Percentiles rank a stretch among this genome's conserved stretches.
These are phyloP conservation scores for Heliamphora pulchella DNA, from an alignment of 179 eudicot species.

Conservation along the genomic window DNA sequence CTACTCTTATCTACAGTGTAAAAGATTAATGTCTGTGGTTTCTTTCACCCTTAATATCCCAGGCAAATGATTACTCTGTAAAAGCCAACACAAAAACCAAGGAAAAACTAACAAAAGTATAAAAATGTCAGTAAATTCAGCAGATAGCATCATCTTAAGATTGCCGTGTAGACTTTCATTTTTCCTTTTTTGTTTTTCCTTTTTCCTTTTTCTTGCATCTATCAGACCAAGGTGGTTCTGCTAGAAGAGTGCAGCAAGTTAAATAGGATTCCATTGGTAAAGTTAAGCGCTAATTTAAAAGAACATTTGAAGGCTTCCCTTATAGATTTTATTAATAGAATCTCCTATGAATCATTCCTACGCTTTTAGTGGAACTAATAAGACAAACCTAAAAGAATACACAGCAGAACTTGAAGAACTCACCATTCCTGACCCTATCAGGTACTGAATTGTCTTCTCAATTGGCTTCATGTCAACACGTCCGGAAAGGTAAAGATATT, in stretches of 20 bases:
- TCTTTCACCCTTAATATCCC: too few relatives aligned
- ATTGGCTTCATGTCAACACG: slow-evolving; percentile 69
- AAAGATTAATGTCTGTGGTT: too few relatives aligned
- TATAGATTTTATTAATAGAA: not conserved
- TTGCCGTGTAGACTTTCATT: too few relatives aligned
- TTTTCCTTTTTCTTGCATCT: too few relatives aligned
- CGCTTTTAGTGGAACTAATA: not conserved
- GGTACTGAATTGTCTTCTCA: slow-evolving; percentile 72
- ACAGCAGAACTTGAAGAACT: slow-evolving; percentile 15
- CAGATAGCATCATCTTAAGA: too few relatives aligned
- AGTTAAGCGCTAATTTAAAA: not conserved
- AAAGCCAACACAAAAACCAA: too few relatives aligned
- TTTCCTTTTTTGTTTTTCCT: too few relatives aligned
- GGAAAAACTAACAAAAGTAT: too few relatives aligned
- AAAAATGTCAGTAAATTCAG: too few relatives aligned
- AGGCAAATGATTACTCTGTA: too few relatives aligned
- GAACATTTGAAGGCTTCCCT: not conserved
- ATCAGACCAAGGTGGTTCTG: not conserved
- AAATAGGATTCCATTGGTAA: not conserved
- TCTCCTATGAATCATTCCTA: not conserved
- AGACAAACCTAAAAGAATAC: not conserved
- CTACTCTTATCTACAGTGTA: too few relatives aligned
- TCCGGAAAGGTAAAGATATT: slow-evolving; percentile 69
- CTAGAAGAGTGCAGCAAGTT: not conserved
- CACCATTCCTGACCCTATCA: slow-evolving; percentile 73